A percentile compares a stretch with the other conserved stretches of the same genome.
phyloP scores from a whole-genome alignment of 768 basidiomycete species.

The Mycena haematopus region DNA sequence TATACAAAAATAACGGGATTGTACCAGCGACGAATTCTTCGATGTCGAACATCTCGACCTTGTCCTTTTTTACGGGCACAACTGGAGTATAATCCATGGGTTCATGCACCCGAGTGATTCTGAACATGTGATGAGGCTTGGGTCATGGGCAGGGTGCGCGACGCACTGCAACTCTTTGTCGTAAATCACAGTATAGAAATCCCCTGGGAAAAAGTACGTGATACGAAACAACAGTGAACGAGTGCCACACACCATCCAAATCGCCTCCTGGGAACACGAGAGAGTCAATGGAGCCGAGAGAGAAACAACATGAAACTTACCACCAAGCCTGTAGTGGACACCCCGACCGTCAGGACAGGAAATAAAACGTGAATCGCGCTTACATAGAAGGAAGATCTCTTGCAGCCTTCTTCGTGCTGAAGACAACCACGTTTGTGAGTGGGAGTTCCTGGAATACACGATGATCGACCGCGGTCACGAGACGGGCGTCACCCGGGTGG shows the following conservation, averaged over 20 bases:
- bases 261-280: constrained; percentile 16
- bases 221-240: background rate
- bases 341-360: background rate
- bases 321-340: constrained; percentile 21
- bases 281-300: background rate
- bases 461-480: constrained; percentile 27
- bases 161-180: constrained; percentile 26
- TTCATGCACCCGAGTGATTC: constrained; percentile 19
- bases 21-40: constrained; percentile 26
- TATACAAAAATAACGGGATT: background rate
- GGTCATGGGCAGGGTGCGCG: no score
- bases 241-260: constrained; percentile 19
- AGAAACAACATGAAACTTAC: background rate
- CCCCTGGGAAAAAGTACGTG: constrained; percentile 7
- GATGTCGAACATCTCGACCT: constrained; percentile 20
- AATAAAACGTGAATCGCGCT: background rate
- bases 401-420: constrained; percentile 18
- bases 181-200: constrained; percentile 29
- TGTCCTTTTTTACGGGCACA: constrained; percentile 4
- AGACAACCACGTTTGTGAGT: constrained; percentile 27
- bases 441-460: constrained; percentile 19
- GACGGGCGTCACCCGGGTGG: constrained; percentile 30
- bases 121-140: background rate
- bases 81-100: constrained; percentile 29
- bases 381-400: constrained; percentile 30